Conservation (phyloP, 495 filamentous ascomycete genomes). For the Daldinia grandis region DNA sequence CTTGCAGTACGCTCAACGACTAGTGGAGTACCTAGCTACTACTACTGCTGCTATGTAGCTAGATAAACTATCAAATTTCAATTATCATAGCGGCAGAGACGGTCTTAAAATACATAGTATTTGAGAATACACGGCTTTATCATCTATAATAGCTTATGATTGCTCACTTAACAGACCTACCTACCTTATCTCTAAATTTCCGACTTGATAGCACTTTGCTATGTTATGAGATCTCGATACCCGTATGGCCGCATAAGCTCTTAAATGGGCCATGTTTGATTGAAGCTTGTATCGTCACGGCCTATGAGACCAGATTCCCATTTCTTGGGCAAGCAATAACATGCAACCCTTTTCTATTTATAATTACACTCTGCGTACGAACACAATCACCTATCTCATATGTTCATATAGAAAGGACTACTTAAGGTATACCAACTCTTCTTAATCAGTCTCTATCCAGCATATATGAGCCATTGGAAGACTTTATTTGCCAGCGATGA, state of each 20-base stretch:
- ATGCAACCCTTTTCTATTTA: background rate
- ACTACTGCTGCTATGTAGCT: too few species aligned
- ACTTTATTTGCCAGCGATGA: constrained; percentile 17
- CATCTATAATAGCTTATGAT: too few species aligned
- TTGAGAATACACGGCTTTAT: background rate
- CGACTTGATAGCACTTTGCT: background rate
- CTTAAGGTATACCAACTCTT: background rate
- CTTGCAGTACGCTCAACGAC: background rate
- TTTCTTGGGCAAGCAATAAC: background rate
- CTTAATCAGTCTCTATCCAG: constrained; percentile 5
- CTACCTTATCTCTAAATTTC: background rate
- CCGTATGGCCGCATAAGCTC: background rate
- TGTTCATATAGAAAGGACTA: background rate
- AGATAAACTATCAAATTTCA: background rate
- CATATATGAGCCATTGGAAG: background rate
- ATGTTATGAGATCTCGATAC: background rate
- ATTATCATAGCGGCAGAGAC: background rate
- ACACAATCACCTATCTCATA: background rate
- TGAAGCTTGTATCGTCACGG: background rate
- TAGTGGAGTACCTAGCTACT: background rate
- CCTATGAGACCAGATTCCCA: background rate
- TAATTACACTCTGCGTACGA: background rate
- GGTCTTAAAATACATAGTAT: background rate
- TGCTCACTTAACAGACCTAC: background rate
- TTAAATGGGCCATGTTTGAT: background rate